Conservation (phyloP, 257 asterid species). For the Jasminum sambac region DNA sequence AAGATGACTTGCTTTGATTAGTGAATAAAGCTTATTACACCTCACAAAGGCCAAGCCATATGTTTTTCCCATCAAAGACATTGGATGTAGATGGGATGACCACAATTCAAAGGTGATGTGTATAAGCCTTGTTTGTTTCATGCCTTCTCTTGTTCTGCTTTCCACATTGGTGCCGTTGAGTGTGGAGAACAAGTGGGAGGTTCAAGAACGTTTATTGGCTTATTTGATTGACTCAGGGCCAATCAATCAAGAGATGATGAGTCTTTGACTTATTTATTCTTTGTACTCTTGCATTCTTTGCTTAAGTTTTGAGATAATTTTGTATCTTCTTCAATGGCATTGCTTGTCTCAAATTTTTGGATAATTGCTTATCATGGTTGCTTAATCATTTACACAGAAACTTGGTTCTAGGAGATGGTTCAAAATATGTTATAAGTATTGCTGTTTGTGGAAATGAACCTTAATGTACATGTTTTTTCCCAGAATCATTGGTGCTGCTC, state of each 20-base stretch:
- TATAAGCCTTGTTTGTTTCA: slow-evolving; percentile 36
- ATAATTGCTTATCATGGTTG: neutral
- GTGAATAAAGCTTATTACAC: too few species aligned
- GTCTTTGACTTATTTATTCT: slow-evolving; percentile 14
- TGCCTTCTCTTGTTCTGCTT: slow-evolving; percentile 45
- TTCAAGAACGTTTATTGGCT: slow-evolving; percentile 44
- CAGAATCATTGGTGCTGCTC: neutral
- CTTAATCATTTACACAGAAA: neutral
- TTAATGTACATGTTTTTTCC: neutral
- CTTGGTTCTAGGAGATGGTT: slow-evolving; percentile 7
- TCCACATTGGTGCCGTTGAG: slow-evolving; percentile 36
- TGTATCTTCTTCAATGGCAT: neutral
- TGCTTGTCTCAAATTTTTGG: neutral
- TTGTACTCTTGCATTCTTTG: neutral
- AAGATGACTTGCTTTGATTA: too few species aligned
- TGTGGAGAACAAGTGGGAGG: slow-evolving; percentile 44
- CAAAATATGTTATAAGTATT: slow-evolving; percentile 10
- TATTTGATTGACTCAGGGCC: slow-evolving; percentile 49
- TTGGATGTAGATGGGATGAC: slow-evolving; percentile 41
- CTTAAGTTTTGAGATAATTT: neutral
- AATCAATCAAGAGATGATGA: slow-evolving; percentile 59
- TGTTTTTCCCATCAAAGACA: slow-evolving; percentile 62
- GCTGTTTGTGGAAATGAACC: neutral
- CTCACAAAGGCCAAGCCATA: too few species aligned
- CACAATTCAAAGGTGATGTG: slow-evolving; percentile 49